These are phyloP conservation scores for Aspergillus asperescens DNA, from an alignment of 495 filamentous ascomycete genomes.

Conservation along the genomic window DNA sequence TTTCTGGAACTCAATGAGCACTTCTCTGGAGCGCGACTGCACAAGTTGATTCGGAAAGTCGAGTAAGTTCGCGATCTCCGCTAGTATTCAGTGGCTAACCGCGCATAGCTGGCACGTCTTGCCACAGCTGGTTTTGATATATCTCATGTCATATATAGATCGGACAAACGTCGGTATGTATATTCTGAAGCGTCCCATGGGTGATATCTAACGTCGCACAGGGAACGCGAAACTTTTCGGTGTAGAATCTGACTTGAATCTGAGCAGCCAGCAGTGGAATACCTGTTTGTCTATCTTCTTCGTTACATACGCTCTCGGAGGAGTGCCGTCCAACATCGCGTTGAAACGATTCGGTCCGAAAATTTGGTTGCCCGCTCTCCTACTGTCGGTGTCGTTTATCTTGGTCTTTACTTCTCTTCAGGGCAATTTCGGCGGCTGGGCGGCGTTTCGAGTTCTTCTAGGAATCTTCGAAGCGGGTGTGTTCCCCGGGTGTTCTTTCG, in stretches of 20 bases:
- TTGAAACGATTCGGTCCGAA: slow-evolving; percentile 5
- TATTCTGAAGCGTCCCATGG: no score
- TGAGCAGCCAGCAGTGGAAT: slow-evolving; percentile 4
- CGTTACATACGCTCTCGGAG: slow-evolving; percentile 2
- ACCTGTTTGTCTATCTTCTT: slow-evolving; percentile 9
- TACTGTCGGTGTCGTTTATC: slow-evolving; percentile 31
- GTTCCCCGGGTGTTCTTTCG: slow-evolving; percentile 59
- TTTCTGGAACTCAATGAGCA: background rate
- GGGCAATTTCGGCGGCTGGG: slow-evolving; percentile 62
- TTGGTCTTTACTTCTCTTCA: slow-evolving; percentile 69
- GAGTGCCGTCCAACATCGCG: slow-evolving; percentile 8
- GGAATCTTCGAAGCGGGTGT: slow-evolving; percentile 72
- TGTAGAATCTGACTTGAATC: background rate
- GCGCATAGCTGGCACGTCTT: background rate
- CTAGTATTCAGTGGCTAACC: background rate
- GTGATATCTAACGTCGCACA: no score
- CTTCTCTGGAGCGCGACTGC: background rate
- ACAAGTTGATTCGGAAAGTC: background rate
- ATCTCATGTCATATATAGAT: background rate
- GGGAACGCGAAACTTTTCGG: background rate
- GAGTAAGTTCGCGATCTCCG: background rate
- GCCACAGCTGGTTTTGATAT: background rate
- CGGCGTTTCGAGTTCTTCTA: slow-evolving; percentile 75
- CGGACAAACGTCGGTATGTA: background rate
- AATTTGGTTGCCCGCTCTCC: background rate